Evolutionary conservation across 148 eudicot genomes (phyloP), one percentile per base, ranked within the genome.

Genomic region (Heliosperma pusillum): DNA sequence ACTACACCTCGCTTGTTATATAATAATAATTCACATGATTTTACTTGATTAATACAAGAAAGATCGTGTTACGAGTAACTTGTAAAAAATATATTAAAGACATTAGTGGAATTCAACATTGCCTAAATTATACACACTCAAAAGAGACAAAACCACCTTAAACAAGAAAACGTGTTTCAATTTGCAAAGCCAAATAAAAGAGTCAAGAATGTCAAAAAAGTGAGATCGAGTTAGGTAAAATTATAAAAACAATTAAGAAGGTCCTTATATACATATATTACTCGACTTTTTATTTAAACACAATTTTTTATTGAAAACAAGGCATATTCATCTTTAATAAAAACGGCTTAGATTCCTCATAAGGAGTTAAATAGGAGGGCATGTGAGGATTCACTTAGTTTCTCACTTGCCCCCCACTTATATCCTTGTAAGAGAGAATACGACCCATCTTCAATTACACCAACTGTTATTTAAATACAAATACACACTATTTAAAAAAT

Each of bases 201-300:
- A 78, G 80, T 78, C 76, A 56, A 65, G 67, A 78, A 56, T 56
- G 59, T 56, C 67, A 56, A 78, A 24, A 68, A 78, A 64, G 76
- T 33, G 66, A 30, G 58, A n/a, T n/a, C n/a, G n/a, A 63, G 76
- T 78, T 78, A 78, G 80, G 80, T 78, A 56, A 72, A n/a, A 72
- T 25, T 25, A 53, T 33, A 62, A 50, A 50, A 71, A 69, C 16
- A 44, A 3, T 9, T 7, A 20, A 15, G 4, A 71, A n/a, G 47
- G 52, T 73, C 66, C 72, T 40, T 78, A 36, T 36, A 36, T 36
- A 36, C 69, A 57, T 72, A 13, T 50, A 50, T 42, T 42, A 42
- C 9, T 42, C n/a, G n/a, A 6, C 42, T 10, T 33, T 36, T 21
- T 16, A 22, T 52, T 24, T 30, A 71, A 24, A 13, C 69, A 24